phyloP scores from a whole-genome alignment of 768 basidiomycete genomes.

The Sporobolomyces roseus region DNA sequence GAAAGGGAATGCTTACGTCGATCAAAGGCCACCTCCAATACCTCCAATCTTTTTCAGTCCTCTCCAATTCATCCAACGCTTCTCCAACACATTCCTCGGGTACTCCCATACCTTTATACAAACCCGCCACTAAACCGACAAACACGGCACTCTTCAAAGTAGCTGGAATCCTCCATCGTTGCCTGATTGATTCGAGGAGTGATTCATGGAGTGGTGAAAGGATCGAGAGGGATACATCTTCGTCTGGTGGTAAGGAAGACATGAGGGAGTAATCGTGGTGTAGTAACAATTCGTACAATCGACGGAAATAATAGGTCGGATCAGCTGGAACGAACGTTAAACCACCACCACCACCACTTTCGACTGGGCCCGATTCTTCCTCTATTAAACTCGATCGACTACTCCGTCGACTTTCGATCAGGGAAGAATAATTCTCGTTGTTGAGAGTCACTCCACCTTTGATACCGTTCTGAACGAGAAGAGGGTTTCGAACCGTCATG shows the following conservation, averaged over 20 bases:
- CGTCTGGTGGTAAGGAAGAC: conserved; percentile 83
- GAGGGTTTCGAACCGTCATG: conserved; percentile 80
- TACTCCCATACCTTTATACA: conserved; percentile 83
- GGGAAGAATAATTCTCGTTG: no score
- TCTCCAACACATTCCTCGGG: conserved; percentile 88
- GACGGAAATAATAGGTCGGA: conserved; percentile 76
- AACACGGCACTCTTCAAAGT: conserved; percentile 74
- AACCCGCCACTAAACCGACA: conserved; percentile 75
- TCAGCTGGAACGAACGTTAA: conserved; percentile 85
- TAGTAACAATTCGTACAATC: conserved; percentile 76
- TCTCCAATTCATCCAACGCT: conserved; percentile 68
- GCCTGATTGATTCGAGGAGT: conserved; percentile 78
- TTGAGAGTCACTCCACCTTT: conserved; percentile 13
- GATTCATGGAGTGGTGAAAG: conserved; percentile 73
- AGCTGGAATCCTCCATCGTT: conserved; percentile 82
- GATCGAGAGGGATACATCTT: conserved; percentile 91
- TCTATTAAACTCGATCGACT: no score
- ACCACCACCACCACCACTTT: background rate
- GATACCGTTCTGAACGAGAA: conserved; percentile 73
- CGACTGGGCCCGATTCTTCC: no score
- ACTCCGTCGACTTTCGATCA: no score
- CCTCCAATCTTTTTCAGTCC: conserved; percentile 64
- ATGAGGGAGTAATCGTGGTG: conserved; percentile 80
- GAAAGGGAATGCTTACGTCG: conserved; percentile 62
- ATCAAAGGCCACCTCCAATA: conserved; percentile 70